These are phyloP conservation scores for Suillus clintonianus DNA, from an alignment of 768 basidiomycete genomes.

Conservation along the genomic window DNA sequence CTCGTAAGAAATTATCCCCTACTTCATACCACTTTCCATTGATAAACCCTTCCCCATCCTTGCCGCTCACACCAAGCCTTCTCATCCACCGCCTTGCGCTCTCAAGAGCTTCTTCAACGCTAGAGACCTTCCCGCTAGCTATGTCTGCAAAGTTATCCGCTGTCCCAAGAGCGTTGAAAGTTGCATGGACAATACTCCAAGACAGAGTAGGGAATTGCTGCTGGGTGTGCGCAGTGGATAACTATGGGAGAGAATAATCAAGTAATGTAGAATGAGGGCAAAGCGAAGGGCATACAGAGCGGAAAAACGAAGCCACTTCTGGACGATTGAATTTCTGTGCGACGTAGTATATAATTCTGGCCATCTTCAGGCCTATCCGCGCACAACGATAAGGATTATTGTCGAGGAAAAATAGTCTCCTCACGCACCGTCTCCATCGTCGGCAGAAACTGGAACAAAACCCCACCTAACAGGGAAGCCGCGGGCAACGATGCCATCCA, in stretches of 20 bases:
- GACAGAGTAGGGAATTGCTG: slow-evolving; percentile 36
- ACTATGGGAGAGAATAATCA: slow-evolving; percentile 27
- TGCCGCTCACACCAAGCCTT: slow-evolving; percentile 54
- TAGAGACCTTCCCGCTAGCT: slow-evolving; percentile 26
- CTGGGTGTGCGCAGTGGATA: slow-evolving; percentile 38
- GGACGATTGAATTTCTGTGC: slow-evolving; percentile 62
- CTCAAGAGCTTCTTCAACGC: slow-evolving; percentile 36
- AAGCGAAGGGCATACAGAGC: neutral
- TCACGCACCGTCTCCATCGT: slow-evolving; percentile 40
- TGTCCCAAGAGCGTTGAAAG: slow-evolving; percentile 40
- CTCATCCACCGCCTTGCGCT: slow-evolving; percentile 54
- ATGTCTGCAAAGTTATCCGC: slow-evolving; percentile 43
- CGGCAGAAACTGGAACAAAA: slow-evolving; percentile 71
- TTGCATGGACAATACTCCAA: slow-evolving; percentile 43
- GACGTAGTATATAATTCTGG: slow-evolving; percentile 69
- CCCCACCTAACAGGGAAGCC: slow-evolving; percentile 84
- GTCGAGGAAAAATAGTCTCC: slow-evolving; percentile 4
- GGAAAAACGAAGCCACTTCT: slow-evolving; percentile 50
- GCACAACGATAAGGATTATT: neutral
- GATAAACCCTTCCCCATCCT: slow-evolving; percentile 65
- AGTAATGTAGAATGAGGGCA: neutral
- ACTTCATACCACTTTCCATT: slow-evolving; percentile 71
- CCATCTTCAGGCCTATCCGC: slow-evolving; percentile 62
- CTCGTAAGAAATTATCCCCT: slow-evolving; percentile 62
- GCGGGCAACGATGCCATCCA: slow-evolving; percentile 71